Percentiles rank a stretch among this genome's conserved stretches.
Conservation (phyloP, 148 eudicot species). For the Rhododendron ovatum region DNA sequence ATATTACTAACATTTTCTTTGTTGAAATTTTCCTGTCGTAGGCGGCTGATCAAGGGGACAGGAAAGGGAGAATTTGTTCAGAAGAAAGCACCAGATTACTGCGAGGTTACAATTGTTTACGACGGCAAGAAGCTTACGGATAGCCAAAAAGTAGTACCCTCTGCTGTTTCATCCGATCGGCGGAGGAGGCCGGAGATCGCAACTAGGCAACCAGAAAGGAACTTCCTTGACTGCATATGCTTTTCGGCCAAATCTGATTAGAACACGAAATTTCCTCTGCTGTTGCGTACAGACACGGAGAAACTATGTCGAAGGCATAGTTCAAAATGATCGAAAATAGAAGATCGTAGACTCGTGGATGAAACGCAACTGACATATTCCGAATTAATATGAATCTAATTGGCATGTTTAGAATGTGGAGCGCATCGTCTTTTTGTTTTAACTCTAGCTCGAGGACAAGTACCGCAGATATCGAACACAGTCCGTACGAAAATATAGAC, state of each 20-base stretch:
- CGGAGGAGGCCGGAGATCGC: constrained; percentile 9
- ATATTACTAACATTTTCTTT: neutral
- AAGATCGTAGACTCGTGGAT: neutral
- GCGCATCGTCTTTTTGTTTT: neutral
- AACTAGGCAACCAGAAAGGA: constrained; percentile 8
- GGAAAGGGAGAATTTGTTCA: constrained; percentile 43
- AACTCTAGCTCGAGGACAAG: neutral
- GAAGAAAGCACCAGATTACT: constrained; percentile 46
- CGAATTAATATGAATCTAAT: neutral
- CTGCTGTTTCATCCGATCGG: constrained; percentile 15
- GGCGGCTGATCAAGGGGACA: constrained; percentile 33
- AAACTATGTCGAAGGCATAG: neutral
- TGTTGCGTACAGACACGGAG: neutral
- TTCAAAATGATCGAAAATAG: neutral
- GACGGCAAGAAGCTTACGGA: constrained; percentile 32
- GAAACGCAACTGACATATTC: neutral
- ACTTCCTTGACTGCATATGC: constrained; percentile 36
- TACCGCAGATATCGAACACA: neutral
- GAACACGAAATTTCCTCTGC: neutral
- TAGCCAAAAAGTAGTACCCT: constrained; percentile 12
- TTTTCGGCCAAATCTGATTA: constrained; percentile 31
- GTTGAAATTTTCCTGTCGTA: neutral
- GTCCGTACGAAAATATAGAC: too few species aligned
- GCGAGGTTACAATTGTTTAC: constrained; percentile 43
- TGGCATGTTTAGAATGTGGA: neutral